Evolutionary conservation across 164 flowering plant genomes (phyloP).

Genomic region (Echeveria elegans): DNA sequence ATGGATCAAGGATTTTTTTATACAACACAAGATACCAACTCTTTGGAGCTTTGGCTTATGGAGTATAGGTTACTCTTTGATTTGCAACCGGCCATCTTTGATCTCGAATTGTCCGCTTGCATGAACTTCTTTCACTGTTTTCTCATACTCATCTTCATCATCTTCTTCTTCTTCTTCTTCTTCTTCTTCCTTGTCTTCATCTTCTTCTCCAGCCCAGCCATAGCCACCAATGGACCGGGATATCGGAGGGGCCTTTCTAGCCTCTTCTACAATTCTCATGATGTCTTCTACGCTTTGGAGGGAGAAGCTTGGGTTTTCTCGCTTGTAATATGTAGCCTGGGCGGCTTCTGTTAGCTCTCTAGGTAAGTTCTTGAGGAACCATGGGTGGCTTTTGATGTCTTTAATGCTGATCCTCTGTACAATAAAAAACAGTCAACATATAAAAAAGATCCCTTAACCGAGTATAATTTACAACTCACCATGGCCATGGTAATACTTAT

Average conservation of each 20-base stretch:
- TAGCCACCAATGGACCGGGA: slow-evolving; percentile 51
- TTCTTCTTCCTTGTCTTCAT: slow-evolving; percentile 18
- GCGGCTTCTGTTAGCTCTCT: slow-evolving; percentile 74
- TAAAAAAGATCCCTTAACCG: too few relatives aligned
- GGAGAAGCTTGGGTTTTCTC: slow-evolving; percentile 60
- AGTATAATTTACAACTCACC: too few relatives aligned
- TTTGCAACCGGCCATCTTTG: slow-evolving; percentile 7
- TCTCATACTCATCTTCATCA: slow-evolving; percentile 72
- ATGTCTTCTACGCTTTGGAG: too few relatives aligned
- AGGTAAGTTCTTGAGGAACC: slow-evolving; percentile 13
- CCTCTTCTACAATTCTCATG: too few relatives aligned
- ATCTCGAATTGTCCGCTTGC: slow-evolving; percentile 65
- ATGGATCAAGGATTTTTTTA: neutral
- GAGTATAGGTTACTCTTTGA: neutral
- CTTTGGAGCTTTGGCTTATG: neutral
- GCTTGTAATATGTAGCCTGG: slow-evolving; percentile 63
- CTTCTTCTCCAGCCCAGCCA: slow-evolving; percentile 67
- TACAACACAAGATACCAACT: neutral
- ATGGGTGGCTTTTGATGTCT: too few relatives aligned
- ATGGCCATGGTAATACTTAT: too few relatives aligned
- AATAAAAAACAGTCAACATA: too few relatives aligned
- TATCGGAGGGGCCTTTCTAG: too few relatives aligned
- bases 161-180: slow-evolving; percentile 42
- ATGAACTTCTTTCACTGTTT: slow-evolving; percentile 65
- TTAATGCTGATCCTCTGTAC: too few relatives aligned